Evolutionary conservation across 208 protist genomes (phyloP).

Genomic region (Crithidia acanthocephali): DNA sequence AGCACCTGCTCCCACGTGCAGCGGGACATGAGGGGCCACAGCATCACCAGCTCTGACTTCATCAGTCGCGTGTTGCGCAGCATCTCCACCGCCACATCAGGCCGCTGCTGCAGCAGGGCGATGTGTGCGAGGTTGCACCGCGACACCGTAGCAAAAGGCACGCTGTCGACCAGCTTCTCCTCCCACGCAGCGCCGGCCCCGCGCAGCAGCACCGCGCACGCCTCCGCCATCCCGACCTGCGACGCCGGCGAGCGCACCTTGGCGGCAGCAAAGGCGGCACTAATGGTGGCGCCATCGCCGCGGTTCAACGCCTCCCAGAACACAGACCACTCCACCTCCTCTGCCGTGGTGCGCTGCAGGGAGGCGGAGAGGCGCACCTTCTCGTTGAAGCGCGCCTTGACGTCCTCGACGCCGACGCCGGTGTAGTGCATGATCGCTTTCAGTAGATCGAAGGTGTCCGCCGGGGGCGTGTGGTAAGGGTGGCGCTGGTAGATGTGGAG

Average conservation of each 20-base stretch:
- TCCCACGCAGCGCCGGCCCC: slow-evolving; percentile 72
- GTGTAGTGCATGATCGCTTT: slow-evolving; percentile 86
- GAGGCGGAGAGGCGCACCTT: slow-evolving; percentile 79
- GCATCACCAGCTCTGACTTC: slow-evolving; percentile 50
- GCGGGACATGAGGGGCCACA: slow-evolving; percentile 85
- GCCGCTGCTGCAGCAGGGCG: slow-evolving; percentile 62
- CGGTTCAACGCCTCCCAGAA: slow-evolving; percentile 89
- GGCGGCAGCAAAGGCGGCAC: slow-evolving; percentile 63
- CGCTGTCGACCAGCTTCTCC: slow-evolving; percentile 69
- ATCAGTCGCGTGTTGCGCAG: slow-evolving; percentile 71
- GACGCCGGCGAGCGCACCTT: slow-evolving; percentile 39
- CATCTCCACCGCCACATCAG: slow-evolving; percentile 85
- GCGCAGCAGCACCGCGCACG: slow-evolving; percentile 86
- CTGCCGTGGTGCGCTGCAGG: slow-evolving; percentile 65
- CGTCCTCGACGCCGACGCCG: slow-evolving; percentile 77
- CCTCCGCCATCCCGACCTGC: slow-evolving; percentile 86
- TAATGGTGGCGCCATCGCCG: slow-evolving; percentile 83
- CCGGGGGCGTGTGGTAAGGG: slow-evolving; percentile 87
- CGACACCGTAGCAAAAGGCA: slow-evolving; percentile 85
- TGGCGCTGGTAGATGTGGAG: slow-evolving; percentile 85
- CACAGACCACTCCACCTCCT: slow-evolving; percentile 89
- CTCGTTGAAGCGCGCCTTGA: slow-evolving; percentile 90
- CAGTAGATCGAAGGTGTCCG: slow-evolving; percentile 87
- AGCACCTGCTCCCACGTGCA: slow-evolving; percentile 86
- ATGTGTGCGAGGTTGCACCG: slow-evolving; percentile 80